Conservation (phyloP, 768 basidiomycete species). For the Pulveroboletus sp. region DNA sequence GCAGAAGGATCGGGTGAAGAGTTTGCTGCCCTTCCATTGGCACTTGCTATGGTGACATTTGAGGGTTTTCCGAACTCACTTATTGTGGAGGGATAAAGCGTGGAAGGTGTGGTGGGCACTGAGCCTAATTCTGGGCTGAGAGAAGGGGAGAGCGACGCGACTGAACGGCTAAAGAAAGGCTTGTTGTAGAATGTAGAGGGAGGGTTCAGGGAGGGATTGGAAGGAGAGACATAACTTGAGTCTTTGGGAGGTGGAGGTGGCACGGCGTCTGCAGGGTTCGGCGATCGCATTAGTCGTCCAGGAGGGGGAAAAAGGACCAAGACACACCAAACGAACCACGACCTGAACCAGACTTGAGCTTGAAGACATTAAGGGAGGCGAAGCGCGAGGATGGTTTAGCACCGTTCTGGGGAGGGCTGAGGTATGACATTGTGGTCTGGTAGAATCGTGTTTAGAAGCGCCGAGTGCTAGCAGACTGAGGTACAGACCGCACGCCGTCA, state of each 20-base stretch:
- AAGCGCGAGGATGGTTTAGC: conserved; percentile 35
- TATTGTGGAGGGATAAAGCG: conserved; percentile 6
- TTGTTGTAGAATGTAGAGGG: conserved; percentile 21
- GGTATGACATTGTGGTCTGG: conserved; percentile 6
- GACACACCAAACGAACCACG: background rate
- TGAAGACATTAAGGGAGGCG: conserved; percentile 40
- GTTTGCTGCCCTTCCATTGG: conserved; percentile 8
- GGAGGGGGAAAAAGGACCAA: background rate
- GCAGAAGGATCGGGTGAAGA: conserved; percentile 17
- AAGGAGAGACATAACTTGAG: conserved; percentile 28
- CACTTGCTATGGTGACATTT: background rate
- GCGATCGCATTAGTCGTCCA: background rate
- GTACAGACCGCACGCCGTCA: background rate
- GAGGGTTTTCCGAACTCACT: conserved; percentile 8
- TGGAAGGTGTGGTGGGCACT: conserved; percentile 20
- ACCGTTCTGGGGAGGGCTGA: conserved; percentile 7
- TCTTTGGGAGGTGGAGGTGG: conserved; percentile 65
- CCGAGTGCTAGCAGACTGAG: too few relatives aligned
- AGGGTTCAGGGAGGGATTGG: background rate
- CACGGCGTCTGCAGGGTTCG: conserved; percentile 8
- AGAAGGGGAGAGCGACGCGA: conserved; percentile 42
- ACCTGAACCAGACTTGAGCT: conserved; percentile 22
- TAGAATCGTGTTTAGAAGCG: background rate
- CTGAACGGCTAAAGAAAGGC: conserved; percentile 38
- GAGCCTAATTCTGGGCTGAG: conserved; percentile 17